Base-by-base conservation (phyloP, 305 asterid genomes). In the Solanum hybrid region DNA sequence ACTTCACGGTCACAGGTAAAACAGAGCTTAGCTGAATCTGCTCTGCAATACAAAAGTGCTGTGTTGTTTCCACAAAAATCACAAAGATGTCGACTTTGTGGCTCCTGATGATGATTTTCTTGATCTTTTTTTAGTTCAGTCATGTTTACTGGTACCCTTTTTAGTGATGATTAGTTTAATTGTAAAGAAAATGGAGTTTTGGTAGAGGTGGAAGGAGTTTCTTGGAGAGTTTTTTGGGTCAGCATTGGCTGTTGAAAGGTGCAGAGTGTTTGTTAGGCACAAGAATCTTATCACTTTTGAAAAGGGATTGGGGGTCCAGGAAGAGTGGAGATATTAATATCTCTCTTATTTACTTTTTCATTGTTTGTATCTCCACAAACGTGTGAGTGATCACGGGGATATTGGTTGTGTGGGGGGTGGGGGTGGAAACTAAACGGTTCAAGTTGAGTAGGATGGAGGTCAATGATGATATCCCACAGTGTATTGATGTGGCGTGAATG, bases 21-120 rank as follows among this genome's bases (percentile, higher is more conserved):
- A 78, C 99, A 97, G 78, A 97, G 97, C 93, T 94, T 96, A 3
- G 99, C 98, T 1, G 97, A 94, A 93, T 97, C 99, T 10, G 99
- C 99, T 45, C 97, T 94, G 92, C 99, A 97, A 91, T 95, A 96
- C 69, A 96, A 90, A 9, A 97, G 90, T 4, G 99, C 98, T 26
- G 88, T 92, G 2, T 95, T 87, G 85, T 91, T 92, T 78, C 92
- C 92, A 92, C 99, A 97, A 92, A 96, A 97, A 91, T 94, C 99
- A 92, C 99, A 96, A 11, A 90, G 92, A 9, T 95, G 94, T 17
- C 91, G 94, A 1, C 6, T 29, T 17, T 29, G 38, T 84, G 77
- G n/a, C 6, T 12, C 34, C 10, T 75, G 51, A 0, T 66, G 60
- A 11, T 72, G 69, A 29, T 45, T 34, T 32, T 88, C 87, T 56